phyloP scores from a whole-genome alignment of 495 filamentous ascomycete species.

The Cercophora samala region DNA sequence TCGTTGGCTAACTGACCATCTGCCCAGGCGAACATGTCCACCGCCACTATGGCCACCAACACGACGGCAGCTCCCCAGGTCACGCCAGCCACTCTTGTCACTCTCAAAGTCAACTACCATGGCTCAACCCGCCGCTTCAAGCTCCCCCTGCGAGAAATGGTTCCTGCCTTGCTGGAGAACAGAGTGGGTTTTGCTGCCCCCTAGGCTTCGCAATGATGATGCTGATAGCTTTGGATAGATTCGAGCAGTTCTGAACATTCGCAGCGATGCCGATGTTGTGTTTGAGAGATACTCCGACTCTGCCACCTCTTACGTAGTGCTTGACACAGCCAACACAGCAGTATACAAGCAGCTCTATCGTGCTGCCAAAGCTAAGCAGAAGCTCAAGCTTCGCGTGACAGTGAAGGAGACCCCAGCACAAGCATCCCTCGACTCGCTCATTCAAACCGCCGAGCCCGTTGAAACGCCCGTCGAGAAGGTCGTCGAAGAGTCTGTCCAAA shows the following conservation, averaged over 20 bases:
- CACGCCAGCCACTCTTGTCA: constrained; percentile 71
- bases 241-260: constrained; percentile 66
- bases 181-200: constrained; percentile 65
- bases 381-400: constrained; percentile 84
- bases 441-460: constrained; percentile 35
- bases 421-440: constrained; percentile 12
- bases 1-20: not conserved
- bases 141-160: constrained; percentile 83
- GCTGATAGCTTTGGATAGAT: constrained; percentile 53
- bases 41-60: not conserved
- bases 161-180: constrained; percentile 65
- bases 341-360: constrained; percentile 97
- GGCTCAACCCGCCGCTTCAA: constrained; percentile 78
- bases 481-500: constrained; percentile 20
- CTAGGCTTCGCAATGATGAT: constrained; percentile 22
- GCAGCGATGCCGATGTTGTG: constrained; percentile 61
- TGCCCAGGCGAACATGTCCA: not conserved
- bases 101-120: constrained; percentile 77
- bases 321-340: constrained; percentile 71
- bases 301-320: constrained; percentile 70
- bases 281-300: constrained; percentile 98
- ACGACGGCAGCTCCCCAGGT: constrained; percentile 55
- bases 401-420: constrained; percentile 24
- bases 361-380: constrained; percentile 96
- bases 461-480: constrained; percentile 10